Base-by-base conservation (phyloP, 108 stramenopile species). In the Pseudonitzschia multiseries region DNA sequence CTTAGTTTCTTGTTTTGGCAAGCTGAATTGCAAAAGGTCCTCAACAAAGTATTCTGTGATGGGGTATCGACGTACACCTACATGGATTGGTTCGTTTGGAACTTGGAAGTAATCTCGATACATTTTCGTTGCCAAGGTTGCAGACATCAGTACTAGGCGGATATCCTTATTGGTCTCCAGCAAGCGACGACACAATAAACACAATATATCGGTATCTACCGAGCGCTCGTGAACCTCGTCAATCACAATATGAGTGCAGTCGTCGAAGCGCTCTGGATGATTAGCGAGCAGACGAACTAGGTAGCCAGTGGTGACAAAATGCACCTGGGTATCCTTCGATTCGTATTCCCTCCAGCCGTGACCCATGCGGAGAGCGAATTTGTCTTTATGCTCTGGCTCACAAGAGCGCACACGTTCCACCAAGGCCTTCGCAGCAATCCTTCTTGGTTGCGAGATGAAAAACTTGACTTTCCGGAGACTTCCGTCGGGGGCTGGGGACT, bases 261-360 rank as follows among this genome's bases (percentile, higher is more conserved):
- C 62, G 65, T 92, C 71, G 66, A 96, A 92, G 44, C 71, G 65
- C 52, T 82, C 79, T n/a, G 92, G 88, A 81, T 95, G 81, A 68
- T 93, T 88, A 22, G 96, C 96, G 24, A 98, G 56, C 14, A 96
- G 69, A 21, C 95, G 68, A 2, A 94, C 93, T 15, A 97, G 76
- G 62, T 98, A 98, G 29, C 96, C 97, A 21, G 97, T 96, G 18
- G 95, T 95, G 2, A 89, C 88, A 70, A 94, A 95, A 84, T 84
- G 94, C 20, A 85, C 89, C 36, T 81, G 79, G 1, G 96, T 96
- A 54, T 81, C 52, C 3, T 65, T 66, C 12, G 77, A 83, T 71
- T 95, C 92, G 54, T 91, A 83, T 64, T 97, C 93, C 43, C 82
- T 57, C n/a, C 86, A 76, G 10, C 96, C 96, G 73, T 93, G 91